A percentile compares a stretch with the other conserved stretches of the same genome.
phyloP scores from a whole-genome alignment of 768 basidiomycete genomes.

The Lyophyllum atratum region DNA sequence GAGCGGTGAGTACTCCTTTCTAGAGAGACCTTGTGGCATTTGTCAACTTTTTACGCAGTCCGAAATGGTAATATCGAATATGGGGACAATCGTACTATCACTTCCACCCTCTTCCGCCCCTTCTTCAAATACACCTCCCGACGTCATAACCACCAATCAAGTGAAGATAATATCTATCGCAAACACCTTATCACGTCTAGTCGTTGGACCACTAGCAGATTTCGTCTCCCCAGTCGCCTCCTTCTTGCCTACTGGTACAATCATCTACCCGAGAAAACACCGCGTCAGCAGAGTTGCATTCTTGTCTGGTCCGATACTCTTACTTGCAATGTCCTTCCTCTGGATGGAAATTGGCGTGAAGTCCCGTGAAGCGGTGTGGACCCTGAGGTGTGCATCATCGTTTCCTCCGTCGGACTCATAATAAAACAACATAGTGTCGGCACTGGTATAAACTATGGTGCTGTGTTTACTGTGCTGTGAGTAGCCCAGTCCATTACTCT shows the following conservation, averaged over 20 bases:
- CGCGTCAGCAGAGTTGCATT: conserved; percentile 65
- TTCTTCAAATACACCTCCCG: conserved; percentile 23
- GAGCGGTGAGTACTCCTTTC: conserved; percentile 53
- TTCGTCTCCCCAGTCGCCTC: conserved; percentile 64
- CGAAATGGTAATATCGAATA: conserved; percentile 84
- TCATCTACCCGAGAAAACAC: conserved; percentile 46
- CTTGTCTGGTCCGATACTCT: conserved; percentile 46
- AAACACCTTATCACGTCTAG: conserved; percentile 71
- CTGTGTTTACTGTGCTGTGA: conserved; percentile 70
- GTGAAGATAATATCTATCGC: conserved; percentile 69
- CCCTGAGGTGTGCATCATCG: conserved; percentile 53
- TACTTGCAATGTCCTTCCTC: conserved; percentile 52
- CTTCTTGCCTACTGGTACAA: conserved; percentile 36
- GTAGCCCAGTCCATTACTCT: conserved; percentile 26
- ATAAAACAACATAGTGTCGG: conserved; percentile 46
- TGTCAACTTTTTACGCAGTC: conserved; percentile 38
- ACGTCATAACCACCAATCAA: conserved; percentile 55
- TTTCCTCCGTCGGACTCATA: neutral
- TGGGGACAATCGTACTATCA: conserved; percentile 74
- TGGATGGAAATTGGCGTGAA: conserved; percentile 55
- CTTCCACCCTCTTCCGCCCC: conserved; percentile 39
- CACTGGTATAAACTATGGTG: conserved; percentile 70
- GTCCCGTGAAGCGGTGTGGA: conserved; percentile 60
- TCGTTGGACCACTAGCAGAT: conserved; percentile 73
- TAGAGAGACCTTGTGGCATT: neutral